Conservation (phyloP, 495 filamentous ascomycete genomes). For the Hyaloscypha variabilis region DNA sequence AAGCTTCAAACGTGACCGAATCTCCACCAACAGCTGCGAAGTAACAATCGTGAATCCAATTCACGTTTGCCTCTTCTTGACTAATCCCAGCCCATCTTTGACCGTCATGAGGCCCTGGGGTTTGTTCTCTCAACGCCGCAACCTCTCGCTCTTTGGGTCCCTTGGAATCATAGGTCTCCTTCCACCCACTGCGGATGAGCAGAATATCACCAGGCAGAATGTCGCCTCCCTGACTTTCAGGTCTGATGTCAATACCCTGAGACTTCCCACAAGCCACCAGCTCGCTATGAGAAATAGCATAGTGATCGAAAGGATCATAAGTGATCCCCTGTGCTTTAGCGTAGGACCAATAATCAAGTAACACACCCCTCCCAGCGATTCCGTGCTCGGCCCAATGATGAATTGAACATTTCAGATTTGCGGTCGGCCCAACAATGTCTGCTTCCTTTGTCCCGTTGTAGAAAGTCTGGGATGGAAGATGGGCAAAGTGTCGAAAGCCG, state of each 20-base stretch:
- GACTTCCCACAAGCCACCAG: constrained; percentile 54
- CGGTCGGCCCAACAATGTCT: constrained; percentile 55
- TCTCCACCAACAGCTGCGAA: constrained; percentile 57
- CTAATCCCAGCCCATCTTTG: constrained; percentile 57
- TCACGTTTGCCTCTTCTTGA: constrained; percentile 57
- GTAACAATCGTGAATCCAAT: constrained; percentile 65
- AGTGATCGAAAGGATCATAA: constrained; percentile 54
- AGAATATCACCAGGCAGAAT: constrained; percentile 63
- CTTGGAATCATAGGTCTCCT: constrained; percentile 50
- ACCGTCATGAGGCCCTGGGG: constrained; percentile 43
- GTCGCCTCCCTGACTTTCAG: constrained; percentile 56
- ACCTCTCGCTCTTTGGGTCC: constrained; percentile 41
- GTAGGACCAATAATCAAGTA: constrained; percentile 17
- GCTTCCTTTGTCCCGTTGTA: constrained; percentile 51
- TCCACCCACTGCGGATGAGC: constrained; percentile 63
- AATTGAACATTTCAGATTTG: constrained; percentile 51
- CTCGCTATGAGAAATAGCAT: constrained; percentile 54
- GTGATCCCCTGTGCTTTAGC: constrained; percentile 47
- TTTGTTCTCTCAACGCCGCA: constrained; percentile 38
- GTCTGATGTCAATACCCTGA: constrained; percentile 51
- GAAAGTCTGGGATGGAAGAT: constrained; percentile 42
- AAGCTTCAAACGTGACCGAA: constrained; percentile 47
- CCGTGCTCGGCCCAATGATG: constrained; percentile 47
- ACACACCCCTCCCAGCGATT: constrained; percentile 10
- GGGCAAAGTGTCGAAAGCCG: constrained; percentile 60